Evolutionary conservation across 139 green algal genomes (phyloP), one percentile per base, ranked within the genome.

Genomic region (Picochlorum costavermella): DNA sequence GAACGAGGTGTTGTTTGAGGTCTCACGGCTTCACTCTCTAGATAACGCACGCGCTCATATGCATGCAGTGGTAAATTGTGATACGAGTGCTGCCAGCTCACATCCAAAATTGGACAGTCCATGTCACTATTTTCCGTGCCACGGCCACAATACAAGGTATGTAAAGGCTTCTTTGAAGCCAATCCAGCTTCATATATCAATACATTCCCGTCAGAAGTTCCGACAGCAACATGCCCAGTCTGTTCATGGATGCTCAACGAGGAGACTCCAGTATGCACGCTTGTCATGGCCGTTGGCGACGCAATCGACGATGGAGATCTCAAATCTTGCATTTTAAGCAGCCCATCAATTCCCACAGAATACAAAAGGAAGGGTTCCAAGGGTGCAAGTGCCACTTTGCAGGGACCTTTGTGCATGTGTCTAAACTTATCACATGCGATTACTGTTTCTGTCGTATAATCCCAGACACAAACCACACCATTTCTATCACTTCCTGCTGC

Each of bases 61-160:
- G 60, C 48, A 13, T 53, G 23, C 14, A 20, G 14, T 44, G 37
- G n/a, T 25, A 59, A 17, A 62, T 31, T 72, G 11, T 44, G 33
- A 33, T 60, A 72, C 20, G 11, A 26, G 28, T 72, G 71, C 60
- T 77, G 71, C 71, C 71, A 77, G 56, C 69, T 40, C 36, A 77
- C 46, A 43, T 50, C n/a, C 36, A 58, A 60, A 25, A 77, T 43
- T 4, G 71, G 64, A 29, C 3, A 10, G 14, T 30, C 13, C 6
- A 9, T 40, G 33, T 40, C 33, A 40, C 33, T 40, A 61, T 61
- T 31, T 3, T 37, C 46, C 12, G 16, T 20, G 16, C 46, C 46
- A 1, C 14, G 23, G 1, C 16, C 14, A 13, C 45, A 33, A 12
- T 33, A 17, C 31, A 73, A 11, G 2, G 46, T 44, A 49, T 50